These are phyloP conservation scores for Xylariaceae sp. DNA, from an alignment of 2,329 filamentous ascomycete genomes.

Conservation along the genomic window DNA sequence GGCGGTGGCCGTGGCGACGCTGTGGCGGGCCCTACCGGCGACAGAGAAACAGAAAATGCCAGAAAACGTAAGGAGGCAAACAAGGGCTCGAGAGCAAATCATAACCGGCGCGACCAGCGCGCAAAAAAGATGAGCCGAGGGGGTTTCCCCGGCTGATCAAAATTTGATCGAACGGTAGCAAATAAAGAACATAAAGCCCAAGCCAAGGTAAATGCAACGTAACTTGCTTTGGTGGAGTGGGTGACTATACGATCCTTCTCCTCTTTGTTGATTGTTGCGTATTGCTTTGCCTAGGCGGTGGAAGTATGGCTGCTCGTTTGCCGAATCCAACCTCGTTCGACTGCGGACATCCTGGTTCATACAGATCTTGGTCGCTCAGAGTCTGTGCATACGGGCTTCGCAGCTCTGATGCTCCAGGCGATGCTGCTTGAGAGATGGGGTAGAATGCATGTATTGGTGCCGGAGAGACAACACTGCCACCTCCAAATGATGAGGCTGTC, in stretches of 20 bases:
- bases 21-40: conserved; percentile 68
- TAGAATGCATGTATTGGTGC: conserved; percentile 35
- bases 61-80: conserved; percentile 80
- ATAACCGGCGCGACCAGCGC: conserved; percentile 77
- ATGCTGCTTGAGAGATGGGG: conserved; percentile 36
- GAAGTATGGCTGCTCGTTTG: conserved; percentile 34
- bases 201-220: background rate
- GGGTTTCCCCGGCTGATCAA: conserved; percentile 42
- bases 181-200: conserved; percentile 5
- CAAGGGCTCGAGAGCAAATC: conserved; percentile 83
- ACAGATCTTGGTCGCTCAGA: conserved; percentile 45
- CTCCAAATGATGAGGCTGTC: conserved; percentile 42
- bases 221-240: background rate
- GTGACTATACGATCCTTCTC: conserved; percentile 31
- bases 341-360: conserved; percentile 30
- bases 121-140: conserved; percentile 70
- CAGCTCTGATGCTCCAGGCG: conserved; percentile 43
- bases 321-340: conserved; percentile 24
- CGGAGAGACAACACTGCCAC: conserved; percentile 38
- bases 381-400: conserved; percentile 48
- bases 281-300: conserved; percentile 26
- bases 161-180: conserved; percentile 6
- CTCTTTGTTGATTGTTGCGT: conserved; percentile 35
- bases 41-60: conserved; percentile 74
- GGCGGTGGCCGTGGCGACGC: conserved; percentile 61